These are phyloP conservation scores for Plectosphaerella sp. DNA, from an alignment of 2,329 filamentous ascomycete genomes.

Conservation along the genomic window DNA sequence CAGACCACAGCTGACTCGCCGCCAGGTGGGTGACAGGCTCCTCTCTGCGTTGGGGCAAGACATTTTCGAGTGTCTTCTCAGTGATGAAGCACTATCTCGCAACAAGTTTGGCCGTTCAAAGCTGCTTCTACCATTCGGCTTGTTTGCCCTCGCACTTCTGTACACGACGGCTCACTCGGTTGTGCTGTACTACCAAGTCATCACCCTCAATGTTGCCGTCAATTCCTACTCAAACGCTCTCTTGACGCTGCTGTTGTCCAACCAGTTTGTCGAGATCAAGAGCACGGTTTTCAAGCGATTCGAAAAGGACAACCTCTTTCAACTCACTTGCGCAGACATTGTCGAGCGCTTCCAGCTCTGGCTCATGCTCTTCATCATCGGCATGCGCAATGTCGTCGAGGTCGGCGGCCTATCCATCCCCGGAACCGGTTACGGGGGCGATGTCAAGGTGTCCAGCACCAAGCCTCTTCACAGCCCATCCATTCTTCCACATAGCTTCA, in stretches of 20 bases:
- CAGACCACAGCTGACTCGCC: background rate
- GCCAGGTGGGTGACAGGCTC: slow-evolving; percentile 73
- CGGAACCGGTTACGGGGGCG: slow-evolving; percentile 44
- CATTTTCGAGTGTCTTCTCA: slow-evolving; percentile 93
- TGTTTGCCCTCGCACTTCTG: slow-evolving; percentile 80
- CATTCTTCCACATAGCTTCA: slow-evolving; percentile 87
- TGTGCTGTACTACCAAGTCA: slow-evolving; percentile 93
- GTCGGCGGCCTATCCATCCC: slow-evolving; percentile 75
- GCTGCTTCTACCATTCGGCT: slow-evolving; percentile 79
- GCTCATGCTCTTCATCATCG: slow-evolving; percentile 96
- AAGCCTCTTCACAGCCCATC: slow-evolving; percentile 63
- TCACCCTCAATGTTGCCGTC: slow-evolving; percentile 94
- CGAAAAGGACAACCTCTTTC: slow-evolving; percentile 96
- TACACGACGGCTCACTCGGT: slow-evolving; percentile 89
- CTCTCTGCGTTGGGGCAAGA: slow-evolving; percentile 92
- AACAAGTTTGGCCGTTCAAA: slow-evolving; percentile 88
- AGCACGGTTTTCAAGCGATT: slow-evolving; percentile 98
- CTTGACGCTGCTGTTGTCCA: slow-evolving; percentile 86
- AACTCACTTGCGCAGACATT: slow-evolving; percentile 92
- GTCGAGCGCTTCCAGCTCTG: slow-evolving; percentile 97
- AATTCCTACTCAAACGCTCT: slow-evolving; percentile 98
- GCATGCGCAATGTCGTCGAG: slow-evolving; percentile 92
- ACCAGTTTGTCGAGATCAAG: slow-evolving; percentile 99
- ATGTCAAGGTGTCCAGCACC: slow-evolving; percentile 47
- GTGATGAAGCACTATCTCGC: slow-evolving; percentile 83